A percentile compares a stretch with the other conserved stretches of the same genome.
Conservation (phyloP, 306 rosid genomes). For the Acacia confusa region DNA sequence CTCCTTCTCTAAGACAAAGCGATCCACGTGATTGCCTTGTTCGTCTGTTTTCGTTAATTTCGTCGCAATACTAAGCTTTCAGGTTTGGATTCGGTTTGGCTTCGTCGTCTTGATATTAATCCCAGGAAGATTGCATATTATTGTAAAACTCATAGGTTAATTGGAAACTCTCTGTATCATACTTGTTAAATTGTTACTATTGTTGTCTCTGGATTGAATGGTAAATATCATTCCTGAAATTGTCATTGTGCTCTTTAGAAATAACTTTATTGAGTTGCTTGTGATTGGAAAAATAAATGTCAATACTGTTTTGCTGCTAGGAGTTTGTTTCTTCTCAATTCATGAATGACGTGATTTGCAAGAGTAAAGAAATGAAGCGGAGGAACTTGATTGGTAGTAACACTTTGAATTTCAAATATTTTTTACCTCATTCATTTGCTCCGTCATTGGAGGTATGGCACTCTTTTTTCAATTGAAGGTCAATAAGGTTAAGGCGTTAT, state of each 20-base stretch:
- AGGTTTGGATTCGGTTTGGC: neutral
- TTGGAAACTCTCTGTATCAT: constrained; percentile 19
- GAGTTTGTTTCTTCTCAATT: neutral
- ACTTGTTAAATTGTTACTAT: neutral
- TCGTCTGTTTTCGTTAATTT: neutral
- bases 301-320: neutral
- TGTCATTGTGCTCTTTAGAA: neutral
- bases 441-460: neutral
- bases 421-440: neutral
- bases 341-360: neutral
- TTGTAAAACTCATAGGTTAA: constrained; percentile 4
- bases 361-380: neutral
- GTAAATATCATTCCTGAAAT: neutral
- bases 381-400: neutral
- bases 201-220: neutral
- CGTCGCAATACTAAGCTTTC: neutral
- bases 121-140: neutral
- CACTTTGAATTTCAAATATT: neutral
- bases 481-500: neutral
- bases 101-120: neutral
- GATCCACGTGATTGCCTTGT: neutral
- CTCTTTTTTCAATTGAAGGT: neutral
- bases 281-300: neutral
- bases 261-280: neutral
- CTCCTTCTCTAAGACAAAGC: constrained; percentile 25